A percentile compares a stretch with the other conserved stretches of the same genome.
phyloP scores from a whole-genome alignment of 129 eudicot species.

The Apium graveolens region DNA sequence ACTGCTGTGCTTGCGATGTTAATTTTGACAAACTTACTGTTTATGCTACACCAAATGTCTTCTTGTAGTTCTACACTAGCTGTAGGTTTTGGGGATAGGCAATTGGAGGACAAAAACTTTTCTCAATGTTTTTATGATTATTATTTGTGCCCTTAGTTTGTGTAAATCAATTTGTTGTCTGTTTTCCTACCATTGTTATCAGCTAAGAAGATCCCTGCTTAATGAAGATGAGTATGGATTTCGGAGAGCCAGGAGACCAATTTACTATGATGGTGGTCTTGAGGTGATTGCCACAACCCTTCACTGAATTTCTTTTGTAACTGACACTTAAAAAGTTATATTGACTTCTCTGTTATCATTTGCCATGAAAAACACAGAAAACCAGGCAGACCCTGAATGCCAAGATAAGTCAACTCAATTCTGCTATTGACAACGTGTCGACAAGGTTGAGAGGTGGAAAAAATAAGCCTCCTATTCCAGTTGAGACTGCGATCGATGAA shows the following conservation, averaged over 20 bases:
- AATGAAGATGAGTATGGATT: slow-evolving; percentile 88
- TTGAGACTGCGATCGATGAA: slow-evolving; percentile 70
- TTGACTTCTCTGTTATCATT: neutral
- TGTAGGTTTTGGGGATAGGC: neutral
- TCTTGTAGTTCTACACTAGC: neutral
- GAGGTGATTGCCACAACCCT: slow-evolving; percentile 39
- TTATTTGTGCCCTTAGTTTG: neutral
- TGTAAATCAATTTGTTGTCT: neutral
- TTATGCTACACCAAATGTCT: neutral
- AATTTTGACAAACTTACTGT: neutral
- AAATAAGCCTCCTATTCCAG: slow-evolving; percentile 44
- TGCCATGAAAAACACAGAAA: slow-evolving; percentile 37
- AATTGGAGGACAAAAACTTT: no score
- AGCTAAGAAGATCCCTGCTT: slow-evolving; percentile 72
- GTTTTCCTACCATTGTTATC: neutral
- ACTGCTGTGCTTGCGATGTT: neutral
- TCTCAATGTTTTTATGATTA: neutral
- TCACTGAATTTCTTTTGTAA: neutral
- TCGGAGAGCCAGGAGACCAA: slow-evolving; percentile 64
- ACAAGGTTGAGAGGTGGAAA: slow-evolving; percentile 70
- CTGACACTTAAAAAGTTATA: neutral
- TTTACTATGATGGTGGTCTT: slow-evolving; percentile 78
- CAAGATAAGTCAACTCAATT: slow-evolving; percentile 75
- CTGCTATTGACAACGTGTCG: slow-evolving; percentile 85
- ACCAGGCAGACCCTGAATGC: slow-evolving; percentile 73